Evolutionary conservation across 164 flowering plant genomes (phyloP).

Genomic region (Aristolochia contorta): DNA sequence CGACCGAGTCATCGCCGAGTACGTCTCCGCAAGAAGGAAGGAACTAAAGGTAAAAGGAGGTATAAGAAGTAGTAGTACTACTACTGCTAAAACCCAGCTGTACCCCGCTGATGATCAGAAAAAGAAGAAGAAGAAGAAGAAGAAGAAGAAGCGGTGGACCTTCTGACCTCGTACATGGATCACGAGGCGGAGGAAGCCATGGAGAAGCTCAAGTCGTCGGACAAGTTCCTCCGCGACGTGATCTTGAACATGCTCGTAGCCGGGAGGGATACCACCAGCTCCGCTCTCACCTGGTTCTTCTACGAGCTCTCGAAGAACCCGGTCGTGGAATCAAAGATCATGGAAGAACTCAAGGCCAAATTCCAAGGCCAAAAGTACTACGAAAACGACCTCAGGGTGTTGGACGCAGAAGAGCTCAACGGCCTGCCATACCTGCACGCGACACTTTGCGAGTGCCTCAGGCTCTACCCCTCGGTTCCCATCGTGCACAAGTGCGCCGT

Average conservation of each 20-base stretch:
- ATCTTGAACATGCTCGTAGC: conserved; percentile 22
- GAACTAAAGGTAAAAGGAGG: no score
- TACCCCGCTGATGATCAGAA: no score
- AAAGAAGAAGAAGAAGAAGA: neutral
- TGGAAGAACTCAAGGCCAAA: conserved; percentile 27
- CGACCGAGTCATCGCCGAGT: conserved; percentile 6
- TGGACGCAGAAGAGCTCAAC: conserved; percentile 7
- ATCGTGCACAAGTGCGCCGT: conserved; percentile 17
- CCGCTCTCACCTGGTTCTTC: conserved; percentile 33
- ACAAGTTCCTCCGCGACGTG: conserved; percentile 24
- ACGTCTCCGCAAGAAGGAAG: conserved; percentile 8
- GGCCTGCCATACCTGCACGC: conserved; percentile 31
- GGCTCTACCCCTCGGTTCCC: conserved; percentile 44
- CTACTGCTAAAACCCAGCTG: no score
- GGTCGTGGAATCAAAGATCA: conserved; percentile 18
- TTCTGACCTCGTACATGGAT: conserved; percentile 11
- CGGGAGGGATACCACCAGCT: conserved; percentile 26
- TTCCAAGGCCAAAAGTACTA: no score
- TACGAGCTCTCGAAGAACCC: conserved; percentile 26
- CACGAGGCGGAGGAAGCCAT: conserved; percentile 2
- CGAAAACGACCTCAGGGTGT: no score
- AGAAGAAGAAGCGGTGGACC: conserved; percentile 8
- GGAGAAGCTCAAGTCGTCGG: neutral
- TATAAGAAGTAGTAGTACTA: no score
- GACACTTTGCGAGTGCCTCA: conserved; percentile 30